Evolutionary conservation across 495 filamentous ascomycete genomes (phyloP).

Genomic region (Elaphomyces granulatus): DNA sequence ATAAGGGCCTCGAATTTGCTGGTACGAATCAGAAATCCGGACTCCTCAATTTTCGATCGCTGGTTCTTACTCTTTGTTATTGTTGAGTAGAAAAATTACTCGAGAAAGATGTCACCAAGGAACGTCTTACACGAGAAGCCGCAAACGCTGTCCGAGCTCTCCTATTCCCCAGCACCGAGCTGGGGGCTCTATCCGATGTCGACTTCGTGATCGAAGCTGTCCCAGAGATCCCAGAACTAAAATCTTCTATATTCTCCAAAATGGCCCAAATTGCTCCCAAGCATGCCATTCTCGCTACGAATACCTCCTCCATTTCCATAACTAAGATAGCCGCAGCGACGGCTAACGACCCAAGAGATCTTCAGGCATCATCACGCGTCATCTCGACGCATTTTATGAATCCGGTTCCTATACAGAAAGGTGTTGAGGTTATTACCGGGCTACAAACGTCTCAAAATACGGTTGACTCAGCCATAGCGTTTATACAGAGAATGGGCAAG

Average conservation of each 20-base stretch:
- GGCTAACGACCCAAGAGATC: slow-evolving; percentile 58
- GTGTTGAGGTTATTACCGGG: slow-evolving; percentile 91
- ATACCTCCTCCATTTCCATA: slow-evolving; percentile 95
- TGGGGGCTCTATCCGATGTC: slow-evolving; percentile 67
- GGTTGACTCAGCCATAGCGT: slow-evolving; percentile 65
- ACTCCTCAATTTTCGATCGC: neutral
- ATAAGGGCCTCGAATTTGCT: slow-evolving; percentile 85
- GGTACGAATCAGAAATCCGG: slow-evolving; percentile 46
- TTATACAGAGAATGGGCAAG: slow-evolving; percentile 89
- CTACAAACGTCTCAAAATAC: slow-evolving; percentile 80
- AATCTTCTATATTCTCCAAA: slow-evolving; percentile 72
- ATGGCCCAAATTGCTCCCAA: slow-evolving; percentile 73
- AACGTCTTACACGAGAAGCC: slow-evolving; percentile 61
- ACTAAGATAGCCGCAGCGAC: slow-evolving; percentile 88
- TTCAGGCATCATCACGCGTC: slow-evolving; percentile 71
- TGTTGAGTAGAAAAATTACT: slow-evolving; percentile 84
- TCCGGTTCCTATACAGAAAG: slow-evolving; percentile 91
- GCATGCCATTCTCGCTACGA: slow-evolving; percentile 87
- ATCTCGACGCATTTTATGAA: slow-evolving; percentile 99
- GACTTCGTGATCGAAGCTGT: slow-evolving; percentile 98
- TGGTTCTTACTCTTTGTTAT: neutral
- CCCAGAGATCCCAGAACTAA: slow-evolving; percentile 79
- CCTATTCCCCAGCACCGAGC: slow-evolving; percentile 51
- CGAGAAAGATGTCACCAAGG: slow-evolving; percentile 78
- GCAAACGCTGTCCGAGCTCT: slow-evolving; percentile 55